These are phyloP conservation scores for Ascochyta rabiei DNA, from an alignment of 2,329 filamentous ascomycete species.

Conservation along the genomic window DNA sequence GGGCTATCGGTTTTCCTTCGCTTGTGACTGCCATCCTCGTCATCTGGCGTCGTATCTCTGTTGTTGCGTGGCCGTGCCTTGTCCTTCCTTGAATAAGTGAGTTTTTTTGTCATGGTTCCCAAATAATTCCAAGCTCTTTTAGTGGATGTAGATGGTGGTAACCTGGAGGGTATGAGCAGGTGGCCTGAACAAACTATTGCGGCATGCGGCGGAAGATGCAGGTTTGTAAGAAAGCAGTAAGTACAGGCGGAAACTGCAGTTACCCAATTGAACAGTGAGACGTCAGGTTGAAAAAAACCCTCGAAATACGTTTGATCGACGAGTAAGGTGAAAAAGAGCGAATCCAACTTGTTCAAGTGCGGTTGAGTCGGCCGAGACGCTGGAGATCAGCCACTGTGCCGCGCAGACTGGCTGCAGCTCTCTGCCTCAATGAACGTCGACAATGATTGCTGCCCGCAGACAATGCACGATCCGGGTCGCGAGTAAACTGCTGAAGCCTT, in stretches of 20 bases:
- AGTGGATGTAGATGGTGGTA: constrained; percentile 14
- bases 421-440: constrained; percentile 2
- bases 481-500: background rate
- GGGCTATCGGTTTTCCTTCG: constrained; percentile 20
- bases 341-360: background rate
- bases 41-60: constrained; percentile 12
- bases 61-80: constrained; percentile 17
- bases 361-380: background rate
- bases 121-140: constrained; percentile 13
- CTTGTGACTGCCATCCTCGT: constrained; percentile 21
- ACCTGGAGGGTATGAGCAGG: background rate
- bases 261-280: constrained; percentile 2
- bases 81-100: constrained; percentile 28
- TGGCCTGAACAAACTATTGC: constrained; percentile 4
- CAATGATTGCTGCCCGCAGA: constrained; percentile 14
- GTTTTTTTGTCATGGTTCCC: constrained; percentile 20
- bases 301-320: background rate
- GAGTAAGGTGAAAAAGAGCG: background rate
- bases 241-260: constrained; percentile 6
- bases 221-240: constrained; percentile 12
- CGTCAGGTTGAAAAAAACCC: background rate
- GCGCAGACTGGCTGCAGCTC: background rate
- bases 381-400: background rate
- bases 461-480: constrained; percentile 9
- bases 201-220: constrained; percentile 19